These are phyloP conservation scores for Starmera stellimalicola DNA, from an alignment of 1,139 yeast genomes.

Conservation along the genomic window DNA sequence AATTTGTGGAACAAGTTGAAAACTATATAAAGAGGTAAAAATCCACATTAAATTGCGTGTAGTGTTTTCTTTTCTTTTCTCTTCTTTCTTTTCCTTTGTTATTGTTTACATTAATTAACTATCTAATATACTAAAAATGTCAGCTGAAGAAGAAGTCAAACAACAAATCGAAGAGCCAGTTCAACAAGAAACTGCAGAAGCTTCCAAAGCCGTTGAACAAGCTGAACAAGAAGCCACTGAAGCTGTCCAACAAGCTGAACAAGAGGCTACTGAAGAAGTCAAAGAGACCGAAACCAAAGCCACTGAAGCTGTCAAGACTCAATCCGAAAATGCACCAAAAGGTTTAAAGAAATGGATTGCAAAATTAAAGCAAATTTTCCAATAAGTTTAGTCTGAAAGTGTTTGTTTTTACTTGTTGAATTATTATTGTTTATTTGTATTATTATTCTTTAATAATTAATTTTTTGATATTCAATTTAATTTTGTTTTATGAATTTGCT, in stretches of 20 bases:
- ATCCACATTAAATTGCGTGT: background rate
- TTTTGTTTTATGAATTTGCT: no score
- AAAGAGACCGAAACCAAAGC: conserved; percentile 5
- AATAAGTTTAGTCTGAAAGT: conserved; percentile 13
- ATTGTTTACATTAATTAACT: background rate
- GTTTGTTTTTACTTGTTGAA: no score
- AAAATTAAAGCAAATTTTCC: conserved; percentile 37
- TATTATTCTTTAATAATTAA: no score
- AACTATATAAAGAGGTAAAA: background rate
- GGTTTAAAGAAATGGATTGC: conserved; percentile 39
- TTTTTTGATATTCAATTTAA: no score
- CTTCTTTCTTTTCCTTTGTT: conserved; percentile 13
- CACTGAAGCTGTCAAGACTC: conserved; percentile 1
- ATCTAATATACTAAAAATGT: conserved; percentile 3
- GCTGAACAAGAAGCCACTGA: conserved; percentile 10
- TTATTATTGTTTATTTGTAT: no score
- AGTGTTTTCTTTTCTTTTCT: background rate
- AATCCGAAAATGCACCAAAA: conserved; percentile 26
- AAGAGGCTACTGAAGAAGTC: conserved; percentile 7
- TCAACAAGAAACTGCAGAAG: conserved; percentile 4
- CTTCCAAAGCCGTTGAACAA: conserved; percentile 11
- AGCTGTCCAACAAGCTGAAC: conserved; percentile 13
- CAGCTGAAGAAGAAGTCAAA: conserved; percentile 13
- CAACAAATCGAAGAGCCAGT: conserved; percentile 4
- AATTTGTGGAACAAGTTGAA: no score